These are phyloP conservation scores for Chlorencoelia australis DNA, from an alignment of 2,329 filamentous ascomycete genomes.

Conservation along the genomic window DNA sequence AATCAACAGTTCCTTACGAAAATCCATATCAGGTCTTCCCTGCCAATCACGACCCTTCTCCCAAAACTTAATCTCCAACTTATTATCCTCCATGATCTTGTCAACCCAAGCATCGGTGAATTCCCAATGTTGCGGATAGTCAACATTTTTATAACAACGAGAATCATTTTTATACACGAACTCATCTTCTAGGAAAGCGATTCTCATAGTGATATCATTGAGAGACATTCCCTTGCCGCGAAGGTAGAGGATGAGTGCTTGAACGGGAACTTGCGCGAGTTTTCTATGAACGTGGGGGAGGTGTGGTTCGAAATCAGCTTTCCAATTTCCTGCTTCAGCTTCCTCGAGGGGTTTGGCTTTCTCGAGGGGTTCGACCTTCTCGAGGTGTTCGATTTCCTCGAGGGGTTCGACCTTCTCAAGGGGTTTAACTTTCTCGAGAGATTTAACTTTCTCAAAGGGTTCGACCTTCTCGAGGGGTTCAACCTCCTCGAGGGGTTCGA, in stretches of 20 bases:
- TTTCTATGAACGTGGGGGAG: neutral
- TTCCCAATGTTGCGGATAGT: neutral
- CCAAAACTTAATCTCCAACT: too few species aligned
- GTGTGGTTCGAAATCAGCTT: slow-evolving; percentile 1
- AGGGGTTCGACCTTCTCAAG: neutral
- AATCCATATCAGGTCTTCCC: too few species aligned
- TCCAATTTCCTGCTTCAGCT: neutral
- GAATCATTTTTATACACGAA: slow-evolving; percentile 1
- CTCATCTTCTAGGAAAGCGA: neutral
- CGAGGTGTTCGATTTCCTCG: neutral
- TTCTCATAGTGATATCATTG: neutral
- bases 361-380: neutral
- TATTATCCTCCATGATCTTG: neutral
- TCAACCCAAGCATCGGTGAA: slow-evolving; percentile 2
- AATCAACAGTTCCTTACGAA: too few species aligned
- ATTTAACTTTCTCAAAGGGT: neutral
- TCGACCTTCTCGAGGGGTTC: neutral
- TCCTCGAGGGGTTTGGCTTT: neutral
- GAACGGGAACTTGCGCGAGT: slow-evolving; percentile 1
- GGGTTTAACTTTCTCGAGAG: neutral
- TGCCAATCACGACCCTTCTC: neutral
- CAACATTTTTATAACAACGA: neutral
- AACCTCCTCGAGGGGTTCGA: neutral
- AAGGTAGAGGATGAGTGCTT: slow-evolving; percentile 4
- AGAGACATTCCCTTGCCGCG: neutral